Evolutionary conservation across 2,329 filamentous ascomycete genomes (phyloP).

Genomic region (Clonostachys rosea): DNA sequence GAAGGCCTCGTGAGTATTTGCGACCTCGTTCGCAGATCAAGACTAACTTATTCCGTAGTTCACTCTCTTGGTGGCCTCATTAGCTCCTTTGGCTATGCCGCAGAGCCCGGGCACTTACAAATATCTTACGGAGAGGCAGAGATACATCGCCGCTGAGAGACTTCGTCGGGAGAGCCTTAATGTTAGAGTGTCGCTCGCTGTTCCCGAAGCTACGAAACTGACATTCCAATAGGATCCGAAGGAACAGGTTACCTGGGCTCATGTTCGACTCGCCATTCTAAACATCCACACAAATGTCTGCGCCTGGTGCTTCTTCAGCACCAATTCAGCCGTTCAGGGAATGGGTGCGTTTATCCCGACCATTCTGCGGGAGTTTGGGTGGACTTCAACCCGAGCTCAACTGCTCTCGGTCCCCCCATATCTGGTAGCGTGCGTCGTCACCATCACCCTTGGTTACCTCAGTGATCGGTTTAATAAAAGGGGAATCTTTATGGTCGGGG

Average conservation of each 20-base stretch:
- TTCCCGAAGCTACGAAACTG: neutral
- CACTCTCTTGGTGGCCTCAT: neutral
- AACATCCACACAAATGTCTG: constrained; percentile 57
- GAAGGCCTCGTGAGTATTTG: constrained; percentile 40
- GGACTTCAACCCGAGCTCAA: constrained; percentile 30
- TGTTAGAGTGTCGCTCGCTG: neutral
- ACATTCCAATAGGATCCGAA: constrained; percentile 9
- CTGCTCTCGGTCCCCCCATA: constrained; percentile 40
- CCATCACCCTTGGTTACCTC: neutral
- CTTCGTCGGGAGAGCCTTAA: neutral
- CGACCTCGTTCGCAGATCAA: neutral
- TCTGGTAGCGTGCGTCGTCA: constrained; percentile 10
- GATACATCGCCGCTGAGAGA: neutral
- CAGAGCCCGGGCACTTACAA: neutral
- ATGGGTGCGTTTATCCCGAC: constrained; percentile 42
- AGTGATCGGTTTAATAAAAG: constrained; percentile 15
- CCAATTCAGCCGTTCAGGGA: constrained; percentile 55
- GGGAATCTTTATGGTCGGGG: constrained; percentile 31
- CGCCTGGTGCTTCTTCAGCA: constrained; percentile 51
- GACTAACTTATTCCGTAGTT: neutral
- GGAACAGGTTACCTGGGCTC: constrained; percentile 37
- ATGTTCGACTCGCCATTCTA: constrained; percentile 44
- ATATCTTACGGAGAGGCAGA: neutral
- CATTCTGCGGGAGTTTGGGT: constrained; percentile 33
- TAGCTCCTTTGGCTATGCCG: neutral